Conservation (phyloP, 2,329 filamentous ascomycete species). For the Diplodia scrobiculata region DNA sequence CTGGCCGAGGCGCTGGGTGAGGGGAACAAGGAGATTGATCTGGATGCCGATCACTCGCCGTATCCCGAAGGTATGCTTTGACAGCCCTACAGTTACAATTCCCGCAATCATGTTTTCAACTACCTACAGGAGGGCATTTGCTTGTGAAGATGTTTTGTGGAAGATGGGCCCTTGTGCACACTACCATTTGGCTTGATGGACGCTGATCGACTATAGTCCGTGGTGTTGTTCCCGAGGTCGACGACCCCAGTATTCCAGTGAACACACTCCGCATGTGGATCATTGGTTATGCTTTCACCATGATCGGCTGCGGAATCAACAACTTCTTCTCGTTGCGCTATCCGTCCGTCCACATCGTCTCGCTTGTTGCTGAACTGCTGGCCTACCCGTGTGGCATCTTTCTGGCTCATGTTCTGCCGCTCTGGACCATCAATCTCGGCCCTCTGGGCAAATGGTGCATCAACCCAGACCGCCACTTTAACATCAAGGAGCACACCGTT, state of each 20-base stretch:
- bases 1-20: conserved; percentile 20
- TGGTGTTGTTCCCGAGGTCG: conserved; percentile 27
- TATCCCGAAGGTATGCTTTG: conserved; percentile 23
- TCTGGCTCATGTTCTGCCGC: conserved; percentile 42
- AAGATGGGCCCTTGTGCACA: too few species aligned
- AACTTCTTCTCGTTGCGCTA: conserved; percentile 39
- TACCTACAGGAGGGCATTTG: neutral
- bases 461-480: conserved; percentile 59
- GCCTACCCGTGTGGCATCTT: conserved; percentile 33
- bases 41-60: conserved; percentile 28
- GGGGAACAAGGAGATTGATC: conserved; percentile 10
- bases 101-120: neutral
- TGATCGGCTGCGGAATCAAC: conserved; percentile 37
- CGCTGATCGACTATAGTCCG: conserved; percentile 9
- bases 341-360: conserved; percentile 38
- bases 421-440: conserved; percentile 48
- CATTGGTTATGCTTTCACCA: conserved; percentile 37
- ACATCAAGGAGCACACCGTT: conserved; percentile 64
- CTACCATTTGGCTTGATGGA: neutral
- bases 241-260: conserved; percentile 24
- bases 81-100: neutral
- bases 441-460: conserved; percentile 58
- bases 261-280: conserved; percentile 33
- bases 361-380: conserved; percentile 39
- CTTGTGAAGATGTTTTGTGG: neutral